Evolutionary conservation across 2,329 filamentous ascomycete genomes (phyloP).

Genomic region (Triangularia verruculosa): DNA sequence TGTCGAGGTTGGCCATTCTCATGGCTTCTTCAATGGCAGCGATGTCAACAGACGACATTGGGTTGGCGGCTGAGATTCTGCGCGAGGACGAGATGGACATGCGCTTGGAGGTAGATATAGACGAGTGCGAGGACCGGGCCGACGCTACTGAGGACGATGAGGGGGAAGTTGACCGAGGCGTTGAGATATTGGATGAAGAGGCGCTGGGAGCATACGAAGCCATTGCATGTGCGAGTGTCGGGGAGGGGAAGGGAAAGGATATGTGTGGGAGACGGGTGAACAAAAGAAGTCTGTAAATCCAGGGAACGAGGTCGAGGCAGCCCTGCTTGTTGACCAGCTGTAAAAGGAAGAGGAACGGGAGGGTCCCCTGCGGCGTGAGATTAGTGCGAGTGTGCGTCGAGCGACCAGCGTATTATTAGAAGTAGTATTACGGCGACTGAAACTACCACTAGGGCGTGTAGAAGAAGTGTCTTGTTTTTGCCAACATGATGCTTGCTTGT

Average conservation of each 20-base stretch:
- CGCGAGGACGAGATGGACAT: conserved; percentile 49
- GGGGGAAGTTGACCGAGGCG: conserved; percentile 53
- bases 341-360: conserved; percentile 18
- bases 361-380: conserved; percentile 21
- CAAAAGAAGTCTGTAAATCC: conserved; percentile 22
- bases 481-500: conserved; percentile 17
- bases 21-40: conserved; percentile 56
- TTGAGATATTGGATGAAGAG: conserved; percentile 47
- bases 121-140: conserved; percentile 48
- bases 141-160: conserved; percentile 48
- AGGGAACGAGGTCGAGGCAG: conserved; percentile 24
- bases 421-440: conserved; percentile 16
- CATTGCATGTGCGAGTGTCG: conserved; percentile 35
- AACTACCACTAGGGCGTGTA: conserved; percentile 12
- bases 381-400: conserved; percentile 16
- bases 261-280: conserved; percentile 20
- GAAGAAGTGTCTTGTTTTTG: conserved; percentile 16
- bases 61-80: conserved; percentile 52
- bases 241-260: conserved; percentile 19
- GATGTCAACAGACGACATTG: conserved; percentile 56
- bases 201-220: conserved; percentile 45
- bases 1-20: conserved; percentile 59
- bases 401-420: conserved; percentile 19
- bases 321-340: conserved; percentile 18
- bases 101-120: conserved; percentile 49